phyloP scores from a whole-genome alignment of 495 filamentous ascomycete species.

The Tuber melanosporum region DNA sequence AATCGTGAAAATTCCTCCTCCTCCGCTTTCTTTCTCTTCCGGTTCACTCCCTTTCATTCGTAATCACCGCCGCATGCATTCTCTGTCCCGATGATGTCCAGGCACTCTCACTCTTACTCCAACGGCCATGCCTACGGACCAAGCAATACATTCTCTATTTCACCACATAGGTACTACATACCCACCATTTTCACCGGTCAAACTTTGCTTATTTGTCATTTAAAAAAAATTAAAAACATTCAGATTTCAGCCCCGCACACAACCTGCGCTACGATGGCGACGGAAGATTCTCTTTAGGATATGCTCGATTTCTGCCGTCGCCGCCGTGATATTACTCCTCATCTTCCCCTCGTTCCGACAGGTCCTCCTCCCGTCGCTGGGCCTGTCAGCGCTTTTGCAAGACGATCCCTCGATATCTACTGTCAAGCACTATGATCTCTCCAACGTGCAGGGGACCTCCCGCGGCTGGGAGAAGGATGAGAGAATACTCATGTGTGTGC shows the following conservation, averaged over 20 bases:
- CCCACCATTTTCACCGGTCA: slow-evolving; percentile 7
- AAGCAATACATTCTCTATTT: slow-evolving; percentile 69
- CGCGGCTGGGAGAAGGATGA: slow-evolving; percentile 93
- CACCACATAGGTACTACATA: slow-evolving; percentile 68
- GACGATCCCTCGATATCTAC: slow-evolving; percentile 81
- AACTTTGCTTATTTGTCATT: slow-evolving; percentile 9
- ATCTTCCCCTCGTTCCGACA: slow-evolving; percentile 61
- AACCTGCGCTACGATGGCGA: slow-evolving; percentile 65
- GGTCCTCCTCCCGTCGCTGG: slow-evolving; percentile 59
- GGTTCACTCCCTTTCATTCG: not conserved
- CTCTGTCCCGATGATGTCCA: slow-evolving; percentile 40
- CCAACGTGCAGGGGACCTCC: slow-evolving; percentile 78
- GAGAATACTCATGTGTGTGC: slow-evolving; percentile 89
- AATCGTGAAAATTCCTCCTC: not conserved
- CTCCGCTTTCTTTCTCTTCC: not conserved
- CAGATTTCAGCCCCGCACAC: slow-evolving; percentile 84
- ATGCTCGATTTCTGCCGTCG: slow-evolving; percentile 46
- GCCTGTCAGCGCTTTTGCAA: slow-evolving; percentile 65
- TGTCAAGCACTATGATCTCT: slow-evolving; percentile 92
- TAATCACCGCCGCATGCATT: slow-evolving; percentile 28
- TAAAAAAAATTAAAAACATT: not conserved
- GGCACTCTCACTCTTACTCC: slow-evolving; percentile 55
- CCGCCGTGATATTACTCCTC: slow-evolving; percentile 53
- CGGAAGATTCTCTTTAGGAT: slow-evolving; percentile 66
- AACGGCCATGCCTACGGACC: slow-evolving; percentile 70